Conservation (phyloP, 179 eudicot species). For the Heliamphora pulchella region DNA sequence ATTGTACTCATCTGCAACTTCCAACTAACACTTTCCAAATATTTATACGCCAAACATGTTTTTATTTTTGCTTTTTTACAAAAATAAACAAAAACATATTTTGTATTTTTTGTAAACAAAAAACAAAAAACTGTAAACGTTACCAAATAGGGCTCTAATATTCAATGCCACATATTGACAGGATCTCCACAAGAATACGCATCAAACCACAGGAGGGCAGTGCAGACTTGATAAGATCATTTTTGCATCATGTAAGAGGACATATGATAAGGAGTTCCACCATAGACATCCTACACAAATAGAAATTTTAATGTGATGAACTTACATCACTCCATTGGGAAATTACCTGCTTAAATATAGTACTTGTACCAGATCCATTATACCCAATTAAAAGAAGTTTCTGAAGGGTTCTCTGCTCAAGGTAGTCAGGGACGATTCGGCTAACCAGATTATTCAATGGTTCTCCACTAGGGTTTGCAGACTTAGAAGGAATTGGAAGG, state of each 20-base stretch:
- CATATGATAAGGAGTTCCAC: neutral
- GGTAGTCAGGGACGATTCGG: slow-evolving; percentile 50
- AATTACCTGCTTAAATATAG: slow-evolving; percentile 89
- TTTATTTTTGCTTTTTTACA: no score
- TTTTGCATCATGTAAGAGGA: neutral
- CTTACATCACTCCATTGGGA: neutral
- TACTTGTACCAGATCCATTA: slow-evolving; percentile 87
- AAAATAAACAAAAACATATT: no score
- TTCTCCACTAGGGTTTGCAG: slow-evolving; percentile 42
- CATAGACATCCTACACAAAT: neutral
- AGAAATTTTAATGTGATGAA: slow-evolving; percentile 1
- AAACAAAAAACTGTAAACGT: no score
- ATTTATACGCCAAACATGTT: no score
- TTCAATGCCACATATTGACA: neutral
- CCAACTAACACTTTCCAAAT: no score
- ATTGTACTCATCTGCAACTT: no score
- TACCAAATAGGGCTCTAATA: neutral
- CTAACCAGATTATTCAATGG: slow-evolving; percentile 40
- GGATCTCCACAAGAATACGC: neutral
- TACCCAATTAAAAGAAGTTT: slow-evolving; percentile 81
- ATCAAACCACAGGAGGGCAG: neutral
- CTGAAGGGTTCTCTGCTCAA: slow-evolving; percentile 57
- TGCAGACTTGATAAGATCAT: neutral
- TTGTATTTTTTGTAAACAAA: no score
- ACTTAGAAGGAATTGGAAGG: slow-evolving; percentile 84